Base-by-base conservation (phyloP, 805 yeast species). In the Ogataea polymorpha region DNA sequence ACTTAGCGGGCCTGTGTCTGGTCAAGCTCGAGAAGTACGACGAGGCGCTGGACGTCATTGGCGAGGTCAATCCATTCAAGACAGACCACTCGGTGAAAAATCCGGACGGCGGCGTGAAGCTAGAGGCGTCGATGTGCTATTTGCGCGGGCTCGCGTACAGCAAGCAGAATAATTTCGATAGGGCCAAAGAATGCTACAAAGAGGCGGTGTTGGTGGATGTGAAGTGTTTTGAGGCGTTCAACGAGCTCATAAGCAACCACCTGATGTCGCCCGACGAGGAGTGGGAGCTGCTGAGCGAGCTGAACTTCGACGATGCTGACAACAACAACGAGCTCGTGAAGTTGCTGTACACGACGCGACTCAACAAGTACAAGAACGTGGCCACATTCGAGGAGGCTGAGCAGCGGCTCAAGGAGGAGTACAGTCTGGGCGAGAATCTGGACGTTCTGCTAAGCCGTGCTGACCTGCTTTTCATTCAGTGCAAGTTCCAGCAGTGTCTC, bases 151-250 rank as follows among this genome's bases (percentile, higher is more conserved):
- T 82, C 44, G 81, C 91, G 3, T 89, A 81, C 59, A 76, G 91
- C 9, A 80, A 82, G 47, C 90, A 84, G 55, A 87, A 86, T 59
- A 86, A 86, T 62, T 82, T 86, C 54, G 93, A 84, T 15, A 72
- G 75, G 46, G 98, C 98, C 0, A 88, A 86, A 54, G 89, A 85
- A 39, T 83, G 93, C 38, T 89, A 80, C 54, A 79, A 80, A 55
- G 96, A 88, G 55, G 96, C 98, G 1, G 80, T 90, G 0, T 52
- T 77, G 50, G 87, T 86, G 2, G 98, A 91, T 61, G 89, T 86
- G 6, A 87, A 89, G 60, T 93, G 97, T 62, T 91, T 71, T 60
- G 99, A 91, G 51, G 97, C 98, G 0, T 88, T 88, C 59, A 78
- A 86, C 53, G 89, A 85, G 56, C 71, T 91, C 37, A 74, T 86